Base-by-base conservation (phyloP, 2,329 filamentous ascomycete species). In the Sclerotinia borealis region DNA sequence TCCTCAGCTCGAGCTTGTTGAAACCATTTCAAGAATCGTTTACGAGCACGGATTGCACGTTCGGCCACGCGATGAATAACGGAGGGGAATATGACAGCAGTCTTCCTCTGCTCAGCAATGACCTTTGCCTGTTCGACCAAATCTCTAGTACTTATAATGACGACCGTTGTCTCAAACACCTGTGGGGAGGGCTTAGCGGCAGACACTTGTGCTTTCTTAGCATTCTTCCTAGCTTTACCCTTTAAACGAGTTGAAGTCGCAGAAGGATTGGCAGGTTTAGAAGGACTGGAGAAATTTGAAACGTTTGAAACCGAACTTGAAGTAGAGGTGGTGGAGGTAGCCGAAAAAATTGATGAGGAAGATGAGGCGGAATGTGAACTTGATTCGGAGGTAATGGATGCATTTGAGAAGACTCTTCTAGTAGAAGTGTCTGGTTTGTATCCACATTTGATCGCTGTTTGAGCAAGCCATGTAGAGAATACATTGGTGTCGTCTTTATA, bases 401-500 rank as follows among this genome's bases (percentile, higher is more conserved):
- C 19, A n/a, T 50, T 50, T 4, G 29, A 50, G 17, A 31, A 50
- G 19, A 50, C 27, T 34, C 17, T 34, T 50, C 19, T 50, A 17
- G 27, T 27, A n/a, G 17, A 10, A 50, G 9, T 29, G 27, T 34
- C 17, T 49, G 27, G 17, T 31, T 31, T 49, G 47, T 43, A 43
- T 48, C 59, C 59, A 31, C 48, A 51, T 9, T 31, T 37, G 19
- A 51, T 15, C 15, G 48, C 22, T 13, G 41, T 49, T 15, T 45
- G 41, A 19, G 29, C 22, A 10, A 56, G 27, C 43, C 50, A 63
- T 17, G 51, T 22, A 19, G 41, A 37, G 39, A 59, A 50, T 11
- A 36, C 34, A 29, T 63, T 58, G 8, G 54, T 59, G 9, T 63
- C 45, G 6, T 50, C 36, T 36, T 58, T 59, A 41, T 63, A 63